phyloP scores from a whole-genome alignment of 768 basidiomycete genomes.

The Boletus rex-veris region DNA sequence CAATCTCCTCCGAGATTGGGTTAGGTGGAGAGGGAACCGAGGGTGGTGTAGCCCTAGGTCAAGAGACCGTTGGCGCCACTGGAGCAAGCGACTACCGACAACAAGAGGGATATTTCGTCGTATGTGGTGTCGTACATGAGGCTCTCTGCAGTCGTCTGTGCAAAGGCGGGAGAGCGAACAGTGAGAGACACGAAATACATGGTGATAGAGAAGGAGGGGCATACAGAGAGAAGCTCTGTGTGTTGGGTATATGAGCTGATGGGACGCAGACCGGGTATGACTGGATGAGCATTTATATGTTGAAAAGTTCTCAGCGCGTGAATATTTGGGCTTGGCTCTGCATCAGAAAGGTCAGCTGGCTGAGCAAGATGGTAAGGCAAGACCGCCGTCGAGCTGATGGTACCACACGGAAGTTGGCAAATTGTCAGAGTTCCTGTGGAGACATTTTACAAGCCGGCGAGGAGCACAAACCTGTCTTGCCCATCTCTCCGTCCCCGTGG shows the following conservation, averaged over 20 bases:
- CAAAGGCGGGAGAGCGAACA: slow-evolving; percentile 16
- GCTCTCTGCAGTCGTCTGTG: slow-evolving; percentile 3
- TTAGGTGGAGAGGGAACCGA: background rate
- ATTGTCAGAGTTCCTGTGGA: too few relatives aligned
- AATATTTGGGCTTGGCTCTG: too few relatives aligned
- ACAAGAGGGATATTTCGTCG: slow-evolving; percentile 21
- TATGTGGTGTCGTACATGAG: slow-evolving; percentile 33
- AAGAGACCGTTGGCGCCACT: background rate
- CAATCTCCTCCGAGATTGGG: slow-evolving; percentile 13
- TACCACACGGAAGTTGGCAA: too few relatives aligned
- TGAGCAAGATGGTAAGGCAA: too few relatives aligned
- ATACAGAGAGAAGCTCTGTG: too few relatives aligned
- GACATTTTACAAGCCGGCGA: too few relatives aligned
- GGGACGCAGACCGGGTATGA: background rate
- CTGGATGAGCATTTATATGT: slow-evolving; percentile 15
- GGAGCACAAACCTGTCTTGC: too few relatives aligned
- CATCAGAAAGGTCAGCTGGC: too few relatives aligned
- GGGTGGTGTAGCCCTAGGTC: background rate
- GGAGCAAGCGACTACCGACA: background rate
- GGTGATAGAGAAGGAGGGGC: background rate
- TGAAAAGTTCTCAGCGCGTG: background rate
- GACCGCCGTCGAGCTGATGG: too few relatives aligned
- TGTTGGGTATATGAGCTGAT: background rate
- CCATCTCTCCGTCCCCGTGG: too few relatives aligned
- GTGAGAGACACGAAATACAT: slow-evolving; percentile 29